These are phyloP conservation scores for Nigrograna mackinnonii DNA, from an alignment of 2,329 filamentous ascomycete genomes.

Conservation along the genomic window DNA sequence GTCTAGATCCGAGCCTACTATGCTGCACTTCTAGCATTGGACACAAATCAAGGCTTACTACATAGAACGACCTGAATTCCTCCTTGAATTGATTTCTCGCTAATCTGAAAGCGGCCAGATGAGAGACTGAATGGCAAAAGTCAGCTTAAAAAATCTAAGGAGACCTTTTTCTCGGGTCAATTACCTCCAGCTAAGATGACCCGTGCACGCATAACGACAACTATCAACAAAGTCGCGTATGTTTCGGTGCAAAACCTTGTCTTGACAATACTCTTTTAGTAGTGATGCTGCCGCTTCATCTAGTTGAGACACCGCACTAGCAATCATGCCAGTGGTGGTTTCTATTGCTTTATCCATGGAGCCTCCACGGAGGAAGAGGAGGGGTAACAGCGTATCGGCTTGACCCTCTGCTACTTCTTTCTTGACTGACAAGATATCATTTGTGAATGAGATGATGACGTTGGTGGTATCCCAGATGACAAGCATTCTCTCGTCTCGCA, in stretches of 20 bases:
- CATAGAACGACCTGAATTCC: too few relatives aligned
- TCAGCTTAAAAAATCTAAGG: too few relatives aligned
- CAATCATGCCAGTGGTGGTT: neutral
- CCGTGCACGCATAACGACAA: neutral
- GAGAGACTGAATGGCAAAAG: too few relatives aligned
- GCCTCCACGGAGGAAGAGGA: neutral
- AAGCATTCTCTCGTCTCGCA: neutral
- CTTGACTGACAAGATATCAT: neutral
- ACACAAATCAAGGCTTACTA: too few relatives aligned
- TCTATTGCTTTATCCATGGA: neutral
- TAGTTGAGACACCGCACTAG: neutral
- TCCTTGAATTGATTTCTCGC: too few relatives aligned
- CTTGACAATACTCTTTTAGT: neutral
- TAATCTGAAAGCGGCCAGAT: too few relatives aligned
- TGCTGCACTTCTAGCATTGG: too few relatives aligned
- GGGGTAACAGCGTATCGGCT: neutral
- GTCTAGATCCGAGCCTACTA: too few relatives aligned
- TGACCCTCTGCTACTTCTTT: neutral
- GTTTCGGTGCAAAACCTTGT: neutral
- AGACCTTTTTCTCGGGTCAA: too few relatives aligned
- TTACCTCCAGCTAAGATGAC: neutral
- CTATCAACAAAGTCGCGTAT: neutral
- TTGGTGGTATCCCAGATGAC: neutral
- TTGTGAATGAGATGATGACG: neutral
- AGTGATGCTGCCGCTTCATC: neutral